These are phyloP conservation scores for Auriculariales sp. DNA, from an alignment of 768 basidiomycete genomes.

Conservation along the genomic window DNA sequence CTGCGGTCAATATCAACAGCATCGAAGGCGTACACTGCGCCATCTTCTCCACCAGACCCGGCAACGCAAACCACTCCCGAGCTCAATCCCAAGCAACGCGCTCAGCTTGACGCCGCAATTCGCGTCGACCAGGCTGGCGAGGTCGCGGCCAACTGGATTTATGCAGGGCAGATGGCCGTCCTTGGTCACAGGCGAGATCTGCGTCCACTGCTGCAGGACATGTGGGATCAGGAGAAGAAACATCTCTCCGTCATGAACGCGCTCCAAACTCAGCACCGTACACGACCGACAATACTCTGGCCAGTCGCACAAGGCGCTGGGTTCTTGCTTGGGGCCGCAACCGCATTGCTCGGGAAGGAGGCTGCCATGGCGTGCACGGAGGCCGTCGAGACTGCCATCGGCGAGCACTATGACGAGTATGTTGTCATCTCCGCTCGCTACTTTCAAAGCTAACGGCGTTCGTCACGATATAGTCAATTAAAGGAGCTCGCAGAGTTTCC, in stretches of 20 bases:
- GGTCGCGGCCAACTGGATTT: conserved; percentile 92
- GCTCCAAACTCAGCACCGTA: conserved; percentile 66
- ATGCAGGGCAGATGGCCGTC: conserved; percentile 71
- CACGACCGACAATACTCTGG: conserved; percentile 72
- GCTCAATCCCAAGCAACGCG: conserved; percentile 33
- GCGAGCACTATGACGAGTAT: conserved; percentile 96
- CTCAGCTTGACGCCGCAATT: conserved; percentile 47
- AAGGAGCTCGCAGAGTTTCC: conserved; percentile 51
- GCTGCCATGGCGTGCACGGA: conserved; percentile 98
- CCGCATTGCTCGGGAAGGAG: conserved; percentile 79
- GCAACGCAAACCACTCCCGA: conserved; percentile 27
- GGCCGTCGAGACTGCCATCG: conserved; percentile 94
- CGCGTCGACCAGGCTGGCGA: conserved; percentile 95
- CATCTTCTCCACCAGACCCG: background rate
- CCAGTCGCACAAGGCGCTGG: conserved; percentile 80
- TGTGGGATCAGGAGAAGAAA: conserved; percentile 96
- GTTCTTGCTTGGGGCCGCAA: conserved; percentile 71
- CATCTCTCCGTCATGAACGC: conserved; percentile 79
- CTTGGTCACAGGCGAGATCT: conserved; percentile 28
- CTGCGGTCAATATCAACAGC: too few relatives aligned
- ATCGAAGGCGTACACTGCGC: conserved; percentile 28
- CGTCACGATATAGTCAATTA: conserved; percentile 48
- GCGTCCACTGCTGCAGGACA: conserved; percentile 41
- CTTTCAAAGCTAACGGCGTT: conserved; percentile 2
- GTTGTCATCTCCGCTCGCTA: conserved; percentile 15